These are phyloP conservation scores for Phytophthora multivora DNA, from an alignment of 352 stramenopile genomes.

Conservation along the genomic window DNA sequence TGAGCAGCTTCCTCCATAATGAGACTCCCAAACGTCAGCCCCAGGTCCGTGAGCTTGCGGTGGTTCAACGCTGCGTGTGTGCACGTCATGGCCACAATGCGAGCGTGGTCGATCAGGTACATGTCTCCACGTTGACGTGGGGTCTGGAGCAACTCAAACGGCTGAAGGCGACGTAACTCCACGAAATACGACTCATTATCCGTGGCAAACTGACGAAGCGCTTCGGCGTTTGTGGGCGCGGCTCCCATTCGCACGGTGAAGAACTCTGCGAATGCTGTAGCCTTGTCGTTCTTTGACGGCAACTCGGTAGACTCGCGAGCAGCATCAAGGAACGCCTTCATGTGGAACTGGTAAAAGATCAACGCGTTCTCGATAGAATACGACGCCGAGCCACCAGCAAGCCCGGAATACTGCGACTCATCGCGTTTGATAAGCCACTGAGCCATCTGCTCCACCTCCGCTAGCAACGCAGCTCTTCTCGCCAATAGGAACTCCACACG, in stretches of 20 bases:
- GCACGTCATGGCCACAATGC: conserved; percentile 96
- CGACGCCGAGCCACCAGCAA: conserved; percentile 62
- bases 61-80: conserved; percentile 93
- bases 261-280: conserved; percentile 39
- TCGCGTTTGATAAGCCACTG: conserved; percentile 77
- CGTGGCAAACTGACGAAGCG: conserved; percentile 54
- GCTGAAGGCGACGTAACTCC: conserved; percentile 92
- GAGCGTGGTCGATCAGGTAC: conserved; percentile 95
- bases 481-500: conserved; percentile 87
- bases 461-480: conserved; percentile 81
- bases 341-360: conserved; percentile 94
- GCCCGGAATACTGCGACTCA: conserved; percentile 47
- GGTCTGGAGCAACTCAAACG: conserved; percentile 96
- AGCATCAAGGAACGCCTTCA: conserved; percentile 79
- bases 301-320: conserved; percentile 18
- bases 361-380: conserved; percentile 97
- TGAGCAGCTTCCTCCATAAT: conserved; percentile 96
- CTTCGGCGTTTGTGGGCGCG: conserved; percentile 21
- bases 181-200: conserved; percentile 91
- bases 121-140: conserved; percentile 91
- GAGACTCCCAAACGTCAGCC: conserved; percentile 84
- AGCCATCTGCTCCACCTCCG: conserved; percentile 93
- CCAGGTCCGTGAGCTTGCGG: conserved; percentile 85
- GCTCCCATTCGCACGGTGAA: conserved; percentile 40
- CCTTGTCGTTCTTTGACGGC: conserved; percentile 24